Conservation (phyloP, 441 rosid genomes). For the Manihot esculenta region DNA sequence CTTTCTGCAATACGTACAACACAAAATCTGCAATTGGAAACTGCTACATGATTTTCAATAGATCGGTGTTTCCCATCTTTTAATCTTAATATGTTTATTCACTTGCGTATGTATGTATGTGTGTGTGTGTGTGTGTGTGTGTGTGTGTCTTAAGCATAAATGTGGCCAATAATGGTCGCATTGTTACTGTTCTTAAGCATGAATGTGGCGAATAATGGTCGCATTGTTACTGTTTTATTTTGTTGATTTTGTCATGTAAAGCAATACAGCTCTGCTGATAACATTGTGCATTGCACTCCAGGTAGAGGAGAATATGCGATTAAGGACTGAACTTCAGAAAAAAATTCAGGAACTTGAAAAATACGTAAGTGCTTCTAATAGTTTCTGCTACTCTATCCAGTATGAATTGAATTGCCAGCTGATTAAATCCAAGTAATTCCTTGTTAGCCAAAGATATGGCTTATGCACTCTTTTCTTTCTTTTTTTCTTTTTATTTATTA, state of each 20-base stretch:
- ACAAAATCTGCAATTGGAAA: neutral
- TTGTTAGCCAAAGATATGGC: neutral
- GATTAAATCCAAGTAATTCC: no score
- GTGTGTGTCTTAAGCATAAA: no score
- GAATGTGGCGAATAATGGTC: neutral
- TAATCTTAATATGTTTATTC: neutral
- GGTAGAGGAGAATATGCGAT: slow-evolving; percentile 60
- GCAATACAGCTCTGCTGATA: neutral
- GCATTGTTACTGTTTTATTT: neutral
- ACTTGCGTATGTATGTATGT: no score
- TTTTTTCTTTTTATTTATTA: no score
- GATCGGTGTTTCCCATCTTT: neutral
- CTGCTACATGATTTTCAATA: neutral
- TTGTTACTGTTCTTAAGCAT: no score
- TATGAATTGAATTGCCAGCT: no score
- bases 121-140: no score
- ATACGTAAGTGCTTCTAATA: slow-evolving; percentile 48
- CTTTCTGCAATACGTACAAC: no score
- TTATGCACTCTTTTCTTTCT: neutral
- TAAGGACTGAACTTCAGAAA: slow-evolving; percentile 75
- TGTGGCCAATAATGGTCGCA: no score
- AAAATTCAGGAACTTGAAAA: slow-evolving; percentile 61
- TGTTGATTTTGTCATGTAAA: neutral
- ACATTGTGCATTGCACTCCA: slow-evolving; percentile 27
- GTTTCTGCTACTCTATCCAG: no score